A percentile compares a stretch with the other conserved stretches of the same genome.
phyloP scores from a whole-genome alignment of 2,329 filamentous ascomycete genomes.

The Cladosporium colombiae region DNA sequence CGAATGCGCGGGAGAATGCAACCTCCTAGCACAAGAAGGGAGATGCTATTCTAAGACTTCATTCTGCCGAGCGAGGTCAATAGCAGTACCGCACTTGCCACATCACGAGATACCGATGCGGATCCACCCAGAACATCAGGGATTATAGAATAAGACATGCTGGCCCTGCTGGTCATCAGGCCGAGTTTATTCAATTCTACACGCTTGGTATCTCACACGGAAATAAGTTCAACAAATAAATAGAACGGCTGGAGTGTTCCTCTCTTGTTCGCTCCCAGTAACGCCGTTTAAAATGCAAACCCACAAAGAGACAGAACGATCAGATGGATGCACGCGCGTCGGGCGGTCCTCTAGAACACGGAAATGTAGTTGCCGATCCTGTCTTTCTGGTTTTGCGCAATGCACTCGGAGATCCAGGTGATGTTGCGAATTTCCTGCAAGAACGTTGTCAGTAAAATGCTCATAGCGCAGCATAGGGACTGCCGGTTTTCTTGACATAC shows the following conservation, averaged over 20 bases:
- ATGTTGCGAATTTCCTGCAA: slow-evolving; percentile 96
- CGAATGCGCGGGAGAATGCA: neutral
- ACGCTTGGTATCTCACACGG: slow-evolving; percentile 18
- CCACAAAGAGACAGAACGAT: neutral
- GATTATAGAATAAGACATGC: neutral
- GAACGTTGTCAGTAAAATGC: neutral
- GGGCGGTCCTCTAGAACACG: slow-evolving; percentile 66
- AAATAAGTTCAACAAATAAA: slow-evolving; percentile 11
- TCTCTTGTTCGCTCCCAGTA: slow-evolving; percentile 12
- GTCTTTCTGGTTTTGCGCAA: slow-evolving; percentile 99
- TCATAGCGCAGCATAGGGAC: neutral
- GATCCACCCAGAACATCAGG: neutral
- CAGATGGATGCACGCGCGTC: neutral
- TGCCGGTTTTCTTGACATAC: slow-evolving; percentile 54
- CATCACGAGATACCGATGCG: neutral
- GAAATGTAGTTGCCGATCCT: slow-evolving; percentile 98
- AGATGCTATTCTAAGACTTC: neutral
- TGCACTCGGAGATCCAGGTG: slow-evolving; percentile 99
- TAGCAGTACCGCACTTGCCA: neutral
- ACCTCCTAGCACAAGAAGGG: neutral
- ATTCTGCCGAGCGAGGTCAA: neutral
- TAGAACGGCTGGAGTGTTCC: slow-evolving; percentile 8
- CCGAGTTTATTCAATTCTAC: slow-evolving; percentile 10
- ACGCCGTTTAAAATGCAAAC: slow-evolving; percentile 17
- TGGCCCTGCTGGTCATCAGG: slow-evolving; percentile 7